Evolutionary conservation across 495 filamentous ascomycete genomes (phyloP).

Genomic region (Penicillium pulvis): DNA sequence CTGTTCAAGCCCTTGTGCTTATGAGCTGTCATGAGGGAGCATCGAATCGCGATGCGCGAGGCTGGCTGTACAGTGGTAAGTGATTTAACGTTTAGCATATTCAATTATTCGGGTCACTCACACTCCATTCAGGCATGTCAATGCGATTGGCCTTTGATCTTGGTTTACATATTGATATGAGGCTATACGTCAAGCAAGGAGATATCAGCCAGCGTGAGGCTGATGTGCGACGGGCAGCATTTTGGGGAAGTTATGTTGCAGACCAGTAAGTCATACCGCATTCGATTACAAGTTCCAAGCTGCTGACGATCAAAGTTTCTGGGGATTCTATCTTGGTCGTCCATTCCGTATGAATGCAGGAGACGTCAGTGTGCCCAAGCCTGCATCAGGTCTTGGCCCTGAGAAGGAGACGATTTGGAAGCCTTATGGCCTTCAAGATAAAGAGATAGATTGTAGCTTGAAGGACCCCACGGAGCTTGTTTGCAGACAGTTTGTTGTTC

Average conservation of each 20-base stretch:
- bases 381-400: constrained; percentile 35
- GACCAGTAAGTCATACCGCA: constrained; percentile 43
- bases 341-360: constrained; percentile 51
- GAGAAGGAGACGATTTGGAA: constrained; percentile 45
- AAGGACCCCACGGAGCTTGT: constrained; percentile 45
- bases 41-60: constrained; percentile 51
- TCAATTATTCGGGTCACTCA: constrained; percentile 1
- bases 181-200: constrained; percentile 45
- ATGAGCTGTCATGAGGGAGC: constrained; percentile 50
- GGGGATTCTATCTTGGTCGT: constrained; percentile 52
- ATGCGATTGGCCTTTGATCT: constrained; percentile 55
- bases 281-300: neutral
- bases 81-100: neutral
- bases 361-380: constrained; percentile 48
- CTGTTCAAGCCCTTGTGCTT: constrained; percentile 51
- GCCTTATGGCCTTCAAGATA: constrained; percentile 43
- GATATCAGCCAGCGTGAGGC: constrained; percentile 47
- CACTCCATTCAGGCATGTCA: constrained; percentile 41
- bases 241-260: constrained; percentile 55
- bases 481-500: constrained; percentile 45
- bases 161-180: constrained; percentile 52
- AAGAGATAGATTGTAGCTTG: constrained; percentile 24
- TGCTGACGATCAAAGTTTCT: constrained; percentile 34
- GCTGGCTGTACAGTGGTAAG: constrained; percentile 53
- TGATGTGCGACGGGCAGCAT: constrained; percentile 45